These are phyloP conservation scores for Xerophyta viscosa DNA, from an alignment of 106 monocot species.

Conservation along the genomic window DNA sequence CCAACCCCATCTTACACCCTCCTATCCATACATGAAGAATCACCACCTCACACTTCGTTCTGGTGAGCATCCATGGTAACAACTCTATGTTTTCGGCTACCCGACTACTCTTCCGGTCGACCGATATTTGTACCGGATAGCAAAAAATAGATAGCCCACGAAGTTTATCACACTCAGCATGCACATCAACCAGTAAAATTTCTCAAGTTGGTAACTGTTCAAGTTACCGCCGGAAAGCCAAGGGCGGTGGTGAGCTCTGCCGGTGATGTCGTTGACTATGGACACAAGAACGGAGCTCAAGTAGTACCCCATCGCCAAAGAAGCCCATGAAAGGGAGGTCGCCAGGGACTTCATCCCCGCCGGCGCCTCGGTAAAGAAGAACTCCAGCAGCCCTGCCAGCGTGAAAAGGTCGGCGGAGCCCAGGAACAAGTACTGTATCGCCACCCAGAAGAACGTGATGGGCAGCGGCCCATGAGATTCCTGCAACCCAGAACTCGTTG, in stretches of 20 bases:
- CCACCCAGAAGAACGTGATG: slow-evolving; percentile 81
- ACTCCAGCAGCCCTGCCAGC: slow-evolving; percentile 78
- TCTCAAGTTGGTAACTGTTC: slow-evolving; percentile 52
- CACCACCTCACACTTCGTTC: not conserved
- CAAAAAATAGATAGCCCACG: slow-evolving; percentile 44
- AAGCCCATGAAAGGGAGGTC: slow-evolving; percentile 67
- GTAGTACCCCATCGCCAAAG: slow-evolving; percentile 78
- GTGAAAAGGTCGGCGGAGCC: slow-evolving; percentile 82
- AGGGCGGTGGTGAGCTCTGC: slow-evolving; percentile 8
- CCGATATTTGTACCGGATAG: slow-evolving; percentile 57
- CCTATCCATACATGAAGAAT: too few species aligned
- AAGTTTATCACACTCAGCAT: slow-evolving; percentile 49
- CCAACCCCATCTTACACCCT: too few species aligned
- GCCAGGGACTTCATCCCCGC: slow-evolving; percentile 64
- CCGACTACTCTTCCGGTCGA: slow-evolving; percentile 5
- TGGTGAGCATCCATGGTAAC: not conserved
- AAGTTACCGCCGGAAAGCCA: slow-evolving; percentile 62
- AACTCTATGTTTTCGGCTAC: not conserved
- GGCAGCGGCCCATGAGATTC: slow-evolving; percentile 38
- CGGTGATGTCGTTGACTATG: slow-evolving; percentile 48
- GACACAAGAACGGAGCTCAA: slow-evolving; percentile 69
- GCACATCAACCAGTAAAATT: slow-evolving; percentile 89
- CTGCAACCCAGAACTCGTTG: slow-evolving; percentile 7
- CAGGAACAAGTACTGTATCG: slow-evolving; percentile 73
- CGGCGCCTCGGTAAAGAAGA: slow-evolving; percentile 84